Conservation (phyloP, 2,329 filamentous ascomycete species). For the Erysiphe neolycopersici region DNA sequence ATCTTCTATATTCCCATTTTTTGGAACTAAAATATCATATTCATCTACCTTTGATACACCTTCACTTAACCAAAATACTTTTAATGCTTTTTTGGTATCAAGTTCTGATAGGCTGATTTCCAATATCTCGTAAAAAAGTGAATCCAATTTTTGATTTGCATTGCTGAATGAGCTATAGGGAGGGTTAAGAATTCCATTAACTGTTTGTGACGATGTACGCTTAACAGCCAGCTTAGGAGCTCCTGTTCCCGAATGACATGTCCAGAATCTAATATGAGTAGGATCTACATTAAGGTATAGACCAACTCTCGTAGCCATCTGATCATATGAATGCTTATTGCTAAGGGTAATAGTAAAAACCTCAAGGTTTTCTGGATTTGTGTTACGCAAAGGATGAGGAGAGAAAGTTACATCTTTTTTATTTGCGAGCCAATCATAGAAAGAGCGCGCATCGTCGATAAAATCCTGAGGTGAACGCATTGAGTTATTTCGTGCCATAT, state of each 20-base stretch:
- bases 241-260: conserved; percentile 48
- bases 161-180: conserved; percentile 46
- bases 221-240: conserved; percentile 59
- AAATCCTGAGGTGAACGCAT: conserved; percentile 4
- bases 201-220: conserved; percentile 35
- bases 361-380: conserved; percentile 24
- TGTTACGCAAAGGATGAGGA: conserved; percentile 33
- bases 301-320: conserved; percentile 59
- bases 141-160: conserved; percentile 44
- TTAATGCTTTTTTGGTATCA: conserved; percentile 73
- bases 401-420: conserved; percentile 56
- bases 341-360: conserved; percentile 56
- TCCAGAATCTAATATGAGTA: conserved; percentile 78
- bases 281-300: conserved; percentile 49
- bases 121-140: conserved; percentile 73
- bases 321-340: conserved; percentile 73
- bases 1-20: conserved; percentile 58
- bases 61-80: conserved; percentile 63
- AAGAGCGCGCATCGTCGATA: conserved; percentile 50
- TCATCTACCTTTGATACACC: conserved; percentile 72
- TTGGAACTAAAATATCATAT: conserved; percentile 64
- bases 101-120: conserved; percentile 86
- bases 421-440: conserved; percentile 83
- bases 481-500: background rate
- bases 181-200: conserved; percentile 53